A percentile compares a stretch with the other conserved stretches of the same genome.
These are phyloP conservation scores for Saururus chinensis DNA, from an alignment of 164 flowering plant species.

Conservation along the genomic window DNA sequence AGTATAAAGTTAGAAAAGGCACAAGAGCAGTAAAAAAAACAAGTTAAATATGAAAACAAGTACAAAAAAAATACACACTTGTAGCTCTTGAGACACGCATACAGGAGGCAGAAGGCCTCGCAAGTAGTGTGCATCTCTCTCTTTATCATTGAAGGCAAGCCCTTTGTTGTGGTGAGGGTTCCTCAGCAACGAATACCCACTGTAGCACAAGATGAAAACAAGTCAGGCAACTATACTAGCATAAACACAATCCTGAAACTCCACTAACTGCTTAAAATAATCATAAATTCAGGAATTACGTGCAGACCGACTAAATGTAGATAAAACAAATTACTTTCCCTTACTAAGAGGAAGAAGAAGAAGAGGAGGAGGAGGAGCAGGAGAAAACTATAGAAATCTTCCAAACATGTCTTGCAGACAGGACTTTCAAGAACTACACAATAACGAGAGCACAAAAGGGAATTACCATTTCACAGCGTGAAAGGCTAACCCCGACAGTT, in stretches of 20 bases:
- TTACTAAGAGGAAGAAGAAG: too few species aligned
- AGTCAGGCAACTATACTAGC: background rate
- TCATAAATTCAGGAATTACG: too few species aligned
- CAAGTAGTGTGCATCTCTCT: slow-evolving; percentile 75
- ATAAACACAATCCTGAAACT: background rate
- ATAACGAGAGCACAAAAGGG: background rate
- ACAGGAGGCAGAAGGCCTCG: slow-evolving; percentile 79
- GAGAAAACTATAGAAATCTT: too few species aligned
- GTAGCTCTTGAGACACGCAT: slow-evolving; percentile 46
- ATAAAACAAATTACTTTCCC: too few species aligned
- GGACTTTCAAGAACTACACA: background rate
- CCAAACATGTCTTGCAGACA: background rate
- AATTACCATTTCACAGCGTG: background rate
- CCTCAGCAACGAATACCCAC: slow-evolving; percentile 66
- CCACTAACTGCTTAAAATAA: background rate
- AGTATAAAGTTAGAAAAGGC: background rate
- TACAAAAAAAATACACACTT: slow-evolving; percentile 27
- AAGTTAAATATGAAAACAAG: background rate
- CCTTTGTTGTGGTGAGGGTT: slow-evolving; percentile 85
- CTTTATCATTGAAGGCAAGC: slow-evolving; percentile 60
- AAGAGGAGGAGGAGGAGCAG: too few species aligned
- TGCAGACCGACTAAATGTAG: background rate
- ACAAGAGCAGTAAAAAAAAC: too few species aligned
- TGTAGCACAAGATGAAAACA: slow-evolving; percentile 11
- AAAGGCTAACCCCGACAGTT: slow-evolving; percentile 20